These are phyloP conservation scores for Solanum etuberosum DNA, from an alignment of 257 asterid genomes.

Conservation along the genomic window DNA sequence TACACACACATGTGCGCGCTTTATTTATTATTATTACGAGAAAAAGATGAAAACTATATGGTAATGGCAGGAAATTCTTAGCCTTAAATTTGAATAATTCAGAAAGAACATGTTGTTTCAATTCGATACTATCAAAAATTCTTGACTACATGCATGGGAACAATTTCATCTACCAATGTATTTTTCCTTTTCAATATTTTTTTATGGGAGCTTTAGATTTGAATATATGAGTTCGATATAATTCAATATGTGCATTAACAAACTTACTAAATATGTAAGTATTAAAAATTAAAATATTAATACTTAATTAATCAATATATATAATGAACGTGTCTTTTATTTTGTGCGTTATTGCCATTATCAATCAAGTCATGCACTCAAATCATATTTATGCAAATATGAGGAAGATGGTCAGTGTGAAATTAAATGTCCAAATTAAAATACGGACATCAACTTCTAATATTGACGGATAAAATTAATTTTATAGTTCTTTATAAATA, in stretches of 20 bases:
- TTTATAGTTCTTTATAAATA: too few relatives aligned
- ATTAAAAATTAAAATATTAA: background rate
- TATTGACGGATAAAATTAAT: too few relatives aligned
- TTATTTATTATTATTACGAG: background rate
- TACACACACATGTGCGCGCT: too few relatives aligned
- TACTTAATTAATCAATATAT: too few relatives aligned
- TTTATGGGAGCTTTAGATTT: background rate
- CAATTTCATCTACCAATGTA: background rate
- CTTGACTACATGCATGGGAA: background rate
- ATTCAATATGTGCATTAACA: background rate
- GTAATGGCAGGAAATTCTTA: too few relatives aligned
- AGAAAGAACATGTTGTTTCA: background rate
- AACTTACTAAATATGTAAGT: background rate
- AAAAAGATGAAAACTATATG: background rate
- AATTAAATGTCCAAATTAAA: too few relatives aligned
- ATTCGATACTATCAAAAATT: background rate
- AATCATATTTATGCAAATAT: too few relatives aligned
- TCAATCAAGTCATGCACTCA: too few relatives aligned
- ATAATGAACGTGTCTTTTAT: too few relatives aligned
- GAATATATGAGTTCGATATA: background rate
- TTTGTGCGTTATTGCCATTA: background rate
- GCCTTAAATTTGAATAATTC: background rate
- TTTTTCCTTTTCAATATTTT: too few relatives aligned
- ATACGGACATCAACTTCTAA: too few relatives aligned
- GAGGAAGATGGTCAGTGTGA: too few relatives aligned